Evolutionary conservation across 2,329 filamentous ascomycete species (phyloP), one percentile per base, ranked within the genome.

Genomic region (Aspergillus sp.): DNA sequence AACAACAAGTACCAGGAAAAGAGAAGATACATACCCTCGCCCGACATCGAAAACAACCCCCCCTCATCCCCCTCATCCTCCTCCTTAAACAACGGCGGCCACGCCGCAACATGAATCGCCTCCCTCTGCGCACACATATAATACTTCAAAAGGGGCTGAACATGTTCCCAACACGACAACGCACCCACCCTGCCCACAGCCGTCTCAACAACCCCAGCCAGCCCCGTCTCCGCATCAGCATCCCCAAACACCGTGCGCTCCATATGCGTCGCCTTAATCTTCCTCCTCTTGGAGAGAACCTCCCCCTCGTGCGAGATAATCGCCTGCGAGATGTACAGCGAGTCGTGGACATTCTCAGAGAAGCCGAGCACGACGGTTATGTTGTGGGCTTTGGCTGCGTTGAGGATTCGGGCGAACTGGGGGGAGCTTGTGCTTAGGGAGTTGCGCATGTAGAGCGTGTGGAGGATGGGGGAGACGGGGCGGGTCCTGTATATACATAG

Each of bases 221-320:
- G 65, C 7, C 23, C 23, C 8, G 72, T 75, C 3, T 73, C 65
- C 1, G 73, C 77, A 0, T 70, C 69, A 0, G 77, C 78, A 39
- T 84, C 82, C 1, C 81, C 82, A 27, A 79, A 84, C 15, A 84
- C 62, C 2, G 79, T 80, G 0, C 80, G 75, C 67, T 84, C 82
- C 73, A 84, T 79, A 59, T 84, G 81, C 0, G 81, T 84, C 0
- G 81, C 78, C 68, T 84, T 84, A 64, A 84, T 73, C 71, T 84
- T 84, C n/a, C 80, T 75, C 5, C 81, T 76, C 52, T 77, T 71
- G 7, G 75, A 65, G 10, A 73, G 54, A 7, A 83, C 39, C 25
- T 79, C 71, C 1, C 81, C 81, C 21, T 77, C 68, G 0, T 73
- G 69, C 0, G 70, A 74, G 58, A 84, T 80, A 8, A 82, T 73